Conservation (phyloP, 2,329 filamentous ascomycete genomes). For the Pyricularia sp. region DNA sequence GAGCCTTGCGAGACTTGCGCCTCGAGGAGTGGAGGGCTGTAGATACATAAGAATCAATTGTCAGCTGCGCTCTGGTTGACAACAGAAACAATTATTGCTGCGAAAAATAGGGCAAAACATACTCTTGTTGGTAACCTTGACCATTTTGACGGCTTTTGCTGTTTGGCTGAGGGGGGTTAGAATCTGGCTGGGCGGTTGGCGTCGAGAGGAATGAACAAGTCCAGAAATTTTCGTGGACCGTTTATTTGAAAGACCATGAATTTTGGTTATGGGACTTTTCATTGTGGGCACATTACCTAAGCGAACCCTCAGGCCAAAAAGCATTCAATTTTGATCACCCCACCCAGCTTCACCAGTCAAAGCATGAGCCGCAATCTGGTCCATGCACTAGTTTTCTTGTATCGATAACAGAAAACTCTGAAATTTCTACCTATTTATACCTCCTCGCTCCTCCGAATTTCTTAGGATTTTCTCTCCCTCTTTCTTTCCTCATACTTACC, state of each 20-base stretch:
- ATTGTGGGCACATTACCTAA: background rate
- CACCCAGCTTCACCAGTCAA: background rate
- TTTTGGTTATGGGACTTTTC: background rate
- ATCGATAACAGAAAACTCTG: background rate
- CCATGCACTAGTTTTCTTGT: background rate
- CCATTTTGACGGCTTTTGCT: slow-evolving; percentile 8
- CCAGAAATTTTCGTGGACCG: background rate
- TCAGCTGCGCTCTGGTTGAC: slow-evolving; percentile 9
- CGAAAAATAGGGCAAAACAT: background rate
- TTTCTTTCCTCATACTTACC: slow-evolving; percentile 23
- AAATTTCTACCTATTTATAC: background rate
- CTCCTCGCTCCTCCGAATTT: background rate
- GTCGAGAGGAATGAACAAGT: background rate
- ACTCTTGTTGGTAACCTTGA: slow-evolving; percentile 10
- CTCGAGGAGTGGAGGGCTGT: slow-evolving; percentile 65
- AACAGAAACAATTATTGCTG: background rate
- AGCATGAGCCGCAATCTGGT: background rate
- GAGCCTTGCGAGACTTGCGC: slow-evolving; percentile 97
- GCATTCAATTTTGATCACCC: background rate
- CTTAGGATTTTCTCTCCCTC: background rate
- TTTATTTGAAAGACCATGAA: background rate
- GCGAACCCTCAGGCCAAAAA: background rate
- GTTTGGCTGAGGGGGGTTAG: background rate
- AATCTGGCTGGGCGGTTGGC: background rate
- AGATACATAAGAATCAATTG: slow-evolving; percentile 1